phyloP scores from a whole-genome alignment of 345 rosid species.

The Rhizophora mangle region DNA sequence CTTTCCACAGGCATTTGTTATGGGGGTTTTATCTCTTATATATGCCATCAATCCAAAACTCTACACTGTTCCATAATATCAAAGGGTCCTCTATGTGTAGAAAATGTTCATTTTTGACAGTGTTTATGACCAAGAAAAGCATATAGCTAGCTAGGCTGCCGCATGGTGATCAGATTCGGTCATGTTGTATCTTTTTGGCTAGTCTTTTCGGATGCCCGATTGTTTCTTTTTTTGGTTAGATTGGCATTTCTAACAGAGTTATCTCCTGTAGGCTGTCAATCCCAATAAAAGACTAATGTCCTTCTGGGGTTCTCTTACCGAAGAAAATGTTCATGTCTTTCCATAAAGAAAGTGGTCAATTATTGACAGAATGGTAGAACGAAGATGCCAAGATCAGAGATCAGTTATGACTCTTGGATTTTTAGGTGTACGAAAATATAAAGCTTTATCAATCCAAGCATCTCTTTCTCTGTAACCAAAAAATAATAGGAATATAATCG shows the following conservation, averaged over 20 bases:
- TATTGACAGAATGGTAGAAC: background rate
- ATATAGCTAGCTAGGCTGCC: too few species aligned
- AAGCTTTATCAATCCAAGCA: constrained; percentile 9
- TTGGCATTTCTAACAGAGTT: background rate
- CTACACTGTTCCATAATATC: background rate
- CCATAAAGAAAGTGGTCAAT: constrained; percentile 8
- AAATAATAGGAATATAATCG: background rate
- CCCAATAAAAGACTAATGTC: background rate
- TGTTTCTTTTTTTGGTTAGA: background rate
- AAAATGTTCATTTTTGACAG: too few species aligned
- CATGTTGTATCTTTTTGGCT: too few species aligned
- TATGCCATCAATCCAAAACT: too few species aligned
- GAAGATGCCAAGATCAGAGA: constrained; percentile 14
- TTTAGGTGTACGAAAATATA: background rate
- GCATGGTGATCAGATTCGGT: too few species aligned
- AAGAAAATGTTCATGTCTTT: constrained; percentile 6
- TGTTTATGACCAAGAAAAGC: too few species aligned
- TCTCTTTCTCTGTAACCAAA: constrained; percentile 16
- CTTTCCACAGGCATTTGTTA: constrained; percentile 1
- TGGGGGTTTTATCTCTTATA: background rate
- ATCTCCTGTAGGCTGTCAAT: background rate
- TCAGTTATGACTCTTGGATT: background rate
- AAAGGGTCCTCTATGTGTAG: too few species aligned
- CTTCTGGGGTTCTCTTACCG: background rate
- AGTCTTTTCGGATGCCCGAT: too few species aligned